Conservation (phyloP, 2,329 filamentous ascomycete genomes). For the Aspergillus ustus region DNA sequence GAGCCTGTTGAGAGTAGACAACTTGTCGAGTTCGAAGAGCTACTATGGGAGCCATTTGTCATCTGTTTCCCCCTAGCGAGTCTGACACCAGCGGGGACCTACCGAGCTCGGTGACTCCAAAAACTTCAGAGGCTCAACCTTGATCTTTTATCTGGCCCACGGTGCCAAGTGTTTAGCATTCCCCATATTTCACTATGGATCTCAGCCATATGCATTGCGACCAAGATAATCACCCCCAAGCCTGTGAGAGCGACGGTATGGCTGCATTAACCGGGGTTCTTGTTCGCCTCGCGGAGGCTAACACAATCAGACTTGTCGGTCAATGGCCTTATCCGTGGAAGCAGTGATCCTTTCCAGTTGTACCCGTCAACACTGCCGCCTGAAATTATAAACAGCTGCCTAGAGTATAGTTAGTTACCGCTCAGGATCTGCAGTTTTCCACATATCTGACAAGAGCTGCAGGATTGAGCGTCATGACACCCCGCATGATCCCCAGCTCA, state of each 20-base stretch:
- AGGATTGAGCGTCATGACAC: conserved; percentile 12
- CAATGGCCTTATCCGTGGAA: background rate
- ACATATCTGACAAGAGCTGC: background rate
- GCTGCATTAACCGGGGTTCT: background rate
- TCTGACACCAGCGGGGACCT: no score
- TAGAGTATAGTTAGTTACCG: conserved; percentile 1
- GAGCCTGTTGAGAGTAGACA: no score
- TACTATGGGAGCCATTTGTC: no score
- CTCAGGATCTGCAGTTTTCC: background rate
- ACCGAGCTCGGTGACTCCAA: no score
- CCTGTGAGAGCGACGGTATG: background rate
- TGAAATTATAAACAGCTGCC: background rate
- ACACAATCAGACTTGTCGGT: background rate
- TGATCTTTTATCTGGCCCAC: background rate
- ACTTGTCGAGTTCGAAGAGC: no score
- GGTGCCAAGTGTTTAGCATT: background rate
- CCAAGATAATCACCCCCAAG: background rate
- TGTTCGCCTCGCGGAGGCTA: background rate
- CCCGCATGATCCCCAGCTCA: conserved; percentile 8
- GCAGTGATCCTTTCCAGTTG: background rate
- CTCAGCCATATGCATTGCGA: background rate
- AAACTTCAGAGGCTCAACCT: background rate
- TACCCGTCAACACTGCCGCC: conserved; percentile 1
- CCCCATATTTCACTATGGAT: background rate
- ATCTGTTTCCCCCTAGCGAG: no score